A percentile compares a stretch with the other conserved stretches of the same genome.
These are phyloP conservation scores for Malus sylvestris DNA, from an alignment of 306 rosid genomes.

Conservation along the genomic window DNA sequence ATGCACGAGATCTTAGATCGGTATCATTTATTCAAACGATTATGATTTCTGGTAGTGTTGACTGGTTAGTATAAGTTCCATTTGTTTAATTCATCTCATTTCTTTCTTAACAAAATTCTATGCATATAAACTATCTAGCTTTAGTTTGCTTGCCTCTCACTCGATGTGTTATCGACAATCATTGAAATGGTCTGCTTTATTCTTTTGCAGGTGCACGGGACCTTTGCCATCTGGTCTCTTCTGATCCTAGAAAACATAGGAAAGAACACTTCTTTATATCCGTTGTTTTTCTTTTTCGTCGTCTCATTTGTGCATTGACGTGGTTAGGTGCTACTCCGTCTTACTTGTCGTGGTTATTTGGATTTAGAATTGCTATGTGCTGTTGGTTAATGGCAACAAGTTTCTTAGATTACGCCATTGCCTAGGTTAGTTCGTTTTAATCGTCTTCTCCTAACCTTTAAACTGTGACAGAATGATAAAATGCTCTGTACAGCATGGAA, in stretches of 20 bases:
- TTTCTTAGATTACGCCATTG: constrained; percentile 28
- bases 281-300: background rate
- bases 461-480: constrained; percentile 22
- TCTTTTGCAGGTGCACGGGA: constrained; percentile 30
- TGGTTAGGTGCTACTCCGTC: constrained; percentile 27
- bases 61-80: constrained; percentile 21
- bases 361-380: constrained; percentile 20
- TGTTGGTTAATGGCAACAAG: constrained; percentile 24
- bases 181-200: background rate
- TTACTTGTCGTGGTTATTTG: constrained; percentile 20
- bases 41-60: constrained; percentile 31
- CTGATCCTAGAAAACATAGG: constrained; percentile 34
- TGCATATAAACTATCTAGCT: background rate
- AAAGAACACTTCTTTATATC: constrained; percentile 16
- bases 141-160: background rate
- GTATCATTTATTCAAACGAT: constrained; percentile 47
- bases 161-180: background rate
- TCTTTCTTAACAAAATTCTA: background rate
- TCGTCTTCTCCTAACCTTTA: constrained; percentile 26
- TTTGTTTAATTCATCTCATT: background rate
- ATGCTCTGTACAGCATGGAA: constrained; percentile 29
- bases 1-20: constrained; percentile 56
- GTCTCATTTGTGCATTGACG: constrained; percentile 23
- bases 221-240: constrained; percentile 19
- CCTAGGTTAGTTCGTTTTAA: constrained; percentile 20